Evolutionary conservation across 2,329 filamentous ascomycete species (phyloP).

Genomic region (Colletotrichum cereale): DNA sequence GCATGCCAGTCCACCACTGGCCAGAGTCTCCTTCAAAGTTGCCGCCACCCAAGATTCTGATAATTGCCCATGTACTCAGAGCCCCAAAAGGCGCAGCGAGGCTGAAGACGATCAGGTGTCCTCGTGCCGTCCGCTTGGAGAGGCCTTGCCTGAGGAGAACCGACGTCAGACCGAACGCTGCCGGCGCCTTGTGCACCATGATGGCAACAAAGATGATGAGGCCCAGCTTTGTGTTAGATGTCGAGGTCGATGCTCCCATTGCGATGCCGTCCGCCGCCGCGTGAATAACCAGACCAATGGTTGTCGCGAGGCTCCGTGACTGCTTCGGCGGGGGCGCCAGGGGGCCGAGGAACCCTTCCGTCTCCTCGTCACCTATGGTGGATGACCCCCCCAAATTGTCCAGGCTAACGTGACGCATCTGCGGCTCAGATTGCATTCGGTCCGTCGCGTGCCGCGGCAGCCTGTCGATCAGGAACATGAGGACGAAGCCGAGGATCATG

Average conservation of each 20-base stretch:
- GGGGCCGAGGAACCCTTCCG: conserved; percentile 70
- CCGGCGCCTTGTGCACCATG: conserved; percentile 97
- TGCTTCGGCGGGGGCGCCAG: conserved; percentile 69
- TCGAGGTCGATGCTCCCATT: conserved; percentile 88
- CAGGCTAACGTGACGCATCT: conserved; percentile 87
- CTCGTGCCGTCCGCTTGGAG: conserved; percentile 85
- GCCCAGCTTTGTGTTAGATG: conserved; percentile 79
- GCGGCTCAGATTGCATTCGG: conserved; percentile 71
- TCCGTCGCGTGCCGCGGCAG: conserved; percentile 80
- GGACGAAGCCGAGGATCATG: conserved; percentile 87
- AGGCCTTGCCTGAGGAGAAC: conserved; percentile 91
- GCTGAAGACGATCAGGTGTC: conserved; percentile 91
- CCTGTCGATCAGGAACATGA: conserved; percentile 97
- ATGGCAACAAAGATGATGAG: conserved; percentile 96
- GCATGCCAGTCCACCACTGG: conserved; percentile 91
- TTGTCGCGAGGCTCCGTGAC: conserved; percentile 81
- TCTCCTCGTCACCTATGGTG: conserved; percentile 65
- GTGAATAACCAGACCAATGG: conserved; percentile 94
- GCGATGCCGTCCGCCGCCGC: conserved; percentile 96
- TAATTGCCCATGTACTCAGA: conserved; percentile 83
- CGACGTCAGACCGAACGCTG: conserved; percentile 93
- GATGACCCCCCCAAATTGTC: conserved; percentile 76
- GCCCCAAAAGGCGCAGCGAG: conserved; percentile 90
- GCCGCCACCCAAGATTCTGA: conserved; percentile 78
- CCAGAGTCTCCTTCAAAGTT: conserved; percentile 70